Base-by-base conservation (phyloP, 176 grass and related monocot genomes). In the Cenchrus fungigraminus region DNA sequence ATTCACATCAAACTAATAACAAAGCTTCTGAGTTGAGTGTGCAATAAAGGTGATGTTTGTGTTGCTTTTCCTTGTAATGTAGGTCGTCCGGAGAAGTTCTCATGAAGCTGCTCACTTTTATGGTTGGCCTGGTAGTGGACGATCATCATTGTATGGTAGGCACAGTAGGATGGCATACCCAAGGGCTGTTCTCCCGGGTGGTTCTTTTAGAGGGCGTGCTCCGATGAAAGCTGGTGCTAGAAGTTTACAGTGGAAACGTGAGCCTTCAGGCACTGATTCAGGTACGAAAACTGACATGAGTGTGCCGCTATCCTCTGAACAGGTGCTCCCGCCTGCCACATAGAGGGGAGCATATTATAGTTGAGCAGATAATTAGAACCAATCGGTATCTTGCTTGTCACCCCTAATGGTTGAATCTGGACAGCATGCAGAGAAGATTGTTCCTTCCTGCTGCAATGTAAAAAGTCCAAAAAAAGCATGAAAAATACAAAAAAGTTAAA, bases 221-320 rank as follows among this genome's bases (percentile, higher is more conserved):
- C 84, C 82, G 0, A 86, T 97, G 62, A 95, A 88, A 90, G 68
- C 88, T 37, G 95, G 95, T 44, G 95, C 95, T 81, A 86, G 95
- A 90, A 97, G 95, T 74, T 91, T 97, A 78, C 95, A 97, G 50
- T 97, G 95, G 95, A 97, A 95, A 72, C 95, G 95, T 65, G 90
- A 91, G 55, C 56, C 88, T 82, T 90, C 86, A 52, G 69, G 73
- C 57, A 49, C 76, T 59, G 82, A 86, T 69, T 76, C 92, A 86
- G 83, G 53, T 50, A 71, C 76, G 6, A 87, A 90, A 59, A 60
- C 79, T 83, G 88, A 83, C 72, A 90, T 86, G 88, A 79, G 51
- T 28, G 75, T 87, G 68, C 47, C 80, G 11, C n/a, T 91, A 28
- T 55, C 80, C 73, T 80, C 85, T 65, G 89, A 91, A 55, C 89